Percentiles rank a stretch among this genome's conserved stretches.
phyloP scores from a whole-genome alignment of 2,329 filamentous ascomycete genomes.

The Fusarium duplospermum region DNA sequence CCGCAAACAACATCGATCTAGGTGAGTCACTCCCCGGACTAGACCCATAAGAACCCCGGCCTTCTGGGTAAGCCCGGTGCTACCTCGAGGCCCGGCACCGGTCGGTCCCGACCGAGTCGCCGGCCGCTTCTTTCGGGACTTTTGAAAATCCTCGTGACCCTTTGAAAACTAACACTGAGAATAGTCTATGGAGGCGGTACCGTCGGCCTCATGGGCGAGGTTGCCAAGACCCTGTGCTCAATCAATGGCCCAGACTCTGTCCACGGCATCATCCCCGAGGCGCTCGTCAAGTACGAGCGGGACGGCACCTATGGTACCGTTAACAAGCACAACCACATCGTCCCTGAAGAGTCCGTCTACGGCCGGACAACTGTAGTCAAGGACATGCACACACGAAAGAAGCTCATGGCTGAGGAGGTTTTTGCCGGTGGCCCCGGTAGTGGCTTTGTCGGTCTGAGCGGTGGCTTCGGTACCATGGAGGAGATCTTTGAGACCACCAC shows the following conservation, averaged over 20 bases:
- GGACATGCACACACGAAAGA: conserved; percentile 97
- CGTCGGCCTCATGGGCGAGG: conserved; percentile 93
- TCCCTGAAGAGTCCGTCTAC: conserved; percentile 75
- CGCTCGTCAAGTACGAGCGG: conserved; percentile 83
- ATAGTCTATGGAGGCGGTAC: conserved; percentile 94
- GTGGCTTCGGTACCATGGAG: conserved; percentile 95
- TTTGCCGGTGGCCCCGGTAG: conserved; percentile 82
- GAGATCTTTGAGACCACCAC: conserved; percentile 92
- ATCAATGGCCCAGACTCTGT: conserved; percentile 84
- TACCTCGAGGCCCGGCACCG: conserved; percentile 9
- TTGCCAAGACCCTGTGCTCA: conserved; percentile 86
- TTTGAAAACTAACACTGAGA: conserved; percentile 12
- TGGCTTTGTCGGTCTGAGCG: conserved; percentile 89
- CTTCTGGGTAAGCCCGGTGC: neutral
- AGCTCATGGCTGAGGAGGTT: conserved; percentile 91
- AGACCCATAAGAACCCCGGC: neutral
- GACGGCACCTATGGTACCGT: conserved; percentile 65
- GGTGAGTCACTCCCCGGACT: conserved; percentile 53
- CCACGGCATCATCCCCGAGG: conserved; percentile 92
- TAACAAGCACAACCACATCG: conserved; percentile 61
- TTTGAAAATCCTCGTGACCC: neutral
- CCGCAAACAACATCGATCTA: conserved; percentile 81
- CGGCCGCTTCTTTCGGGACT: neutral
- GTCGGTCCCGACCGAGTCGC: conserved; percentile 1
- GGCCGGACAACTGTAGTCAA: conserved; percentile 88